Base-by-base conservation (phyloP, 495 filamentous ascomycete species). In the Tuber melanosporum region DNA sequence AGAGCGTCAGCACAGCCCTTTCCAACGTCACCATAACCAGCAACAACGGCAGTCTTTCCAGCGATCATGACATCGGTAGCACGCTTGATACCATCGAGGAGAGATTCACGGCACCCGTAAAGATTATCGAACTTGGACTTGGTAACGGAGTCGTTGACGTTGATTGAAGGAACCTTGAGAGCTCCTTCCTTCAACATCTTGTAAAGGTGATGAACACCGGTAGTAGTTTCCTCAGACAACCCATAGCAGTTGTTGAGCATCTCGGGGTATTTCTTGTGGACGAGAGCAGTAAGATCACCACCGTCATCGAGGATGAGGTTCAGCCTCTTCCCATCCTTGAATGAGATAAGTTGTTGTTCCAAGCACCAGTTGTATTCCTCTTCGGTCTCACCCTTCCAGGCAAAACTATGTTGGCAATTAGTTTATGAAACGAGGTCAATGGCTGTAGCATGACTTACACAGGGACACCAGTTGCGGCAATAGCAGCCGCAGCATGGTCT, bases 81-180 rank as follows among this genome's bases (percentile, higher is more conserved):
- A 87, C 95, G 95, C 92, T 98, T 99, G 90, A 99, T 99, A 86
- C 95, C 95, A 86, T 99, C 95, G 79, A 99, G 91, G 84, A 99
- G 91, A 76, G 95, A 98, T 89, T 99, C 95, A 85, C 93, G 91
- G 93, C 95, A 99, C 81, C 96, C 96, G 89, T 98, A 99, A 75
- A 98, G 89, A 90, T 99, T 99, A 90, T 99, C 95, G 86, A 99
- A 99, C 89, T 99, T 99, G 87, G 94, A 97, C 91, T 98, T 98
- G 85, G 95, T 97, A 84, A 98, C 94, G 77, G 92, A 93, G 89
- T 98, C 94, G 88, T 99, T 99, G 88, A 99, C 95, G 87, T 99
- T 99, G 91, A 99, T 94, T 85, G 96, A 90, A 76, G 95, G 95
- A 78, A 97, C 92, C 73, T 96, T 91, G 79, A 99, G 93, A 85